Percentiles rank a stretch among this genome's conserved stretches.
Evolutionary conservation across 495 filamentous ascomycete genomes (phyloP).

Genomic region (Xylaria intraflava): DNA sequence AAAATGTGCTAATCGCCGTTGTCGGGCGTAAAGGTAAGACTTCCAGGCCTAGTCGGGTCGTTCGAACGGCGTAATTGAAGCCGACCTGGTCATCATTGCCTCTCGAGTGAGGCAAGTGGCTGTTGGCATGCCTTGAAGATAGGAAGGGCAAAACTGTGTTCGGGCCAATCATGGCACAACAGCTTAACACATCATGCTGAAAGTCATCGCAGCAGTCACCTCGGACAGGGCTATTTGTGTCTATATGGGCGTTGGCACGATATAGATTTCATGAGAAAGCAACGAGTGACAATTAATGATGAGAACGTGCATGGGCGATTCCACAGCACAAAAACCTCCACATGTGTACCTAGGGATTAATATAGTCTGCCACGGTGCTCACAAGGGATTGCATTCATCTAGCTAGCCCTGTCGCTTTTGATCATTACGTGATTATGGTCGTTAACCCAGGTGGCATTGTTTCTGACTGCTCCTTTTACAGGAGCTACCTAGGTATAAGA

Average conservation of each 20-base stretch:
- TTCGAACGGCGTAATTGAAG: neutral
- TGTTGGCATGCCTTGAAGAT: neutral
- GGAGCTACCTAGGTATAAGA: no score
- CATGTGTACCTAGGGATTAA: neutral
- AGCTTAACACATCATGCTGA: neutral
- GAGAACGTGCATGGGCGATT: neutral
- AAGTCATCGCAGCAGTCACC: neutral
- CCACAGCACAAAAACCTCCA: constrained; percentile 6
- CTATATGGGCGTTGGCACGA: neutral
- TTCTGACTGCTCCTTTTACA: no score
- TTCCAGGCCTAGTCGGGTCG: neutral
- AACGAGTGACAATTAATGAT: constrained; percentile 2
- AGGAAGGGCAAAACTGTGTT: neutral
- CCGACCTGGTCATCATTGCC: neutral
- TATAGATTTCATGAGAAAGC: constrained; percentile 4
- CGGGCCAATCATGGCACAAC: neutral
- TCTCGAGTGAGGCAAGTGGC: neutral
- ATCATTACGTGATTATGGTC: neutral
- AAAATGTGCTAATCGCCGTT: constrained; percentile 65
- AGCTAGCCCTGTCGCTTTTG: neutral
- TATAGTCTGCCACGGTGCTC: neutral
- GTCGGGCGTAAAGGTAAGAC: neutral
- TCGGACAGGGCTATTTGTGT: neutral
- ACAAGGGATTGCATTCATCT: neutral
- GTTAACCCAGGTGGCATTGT: no score